Percentiles rank a stretch among this genome's conserved stretches.
Evolutionary conservation across 768 basidiomycete genomes (phyloP).

Genomic region (Hebeloma cylindrosporum): DNA sequence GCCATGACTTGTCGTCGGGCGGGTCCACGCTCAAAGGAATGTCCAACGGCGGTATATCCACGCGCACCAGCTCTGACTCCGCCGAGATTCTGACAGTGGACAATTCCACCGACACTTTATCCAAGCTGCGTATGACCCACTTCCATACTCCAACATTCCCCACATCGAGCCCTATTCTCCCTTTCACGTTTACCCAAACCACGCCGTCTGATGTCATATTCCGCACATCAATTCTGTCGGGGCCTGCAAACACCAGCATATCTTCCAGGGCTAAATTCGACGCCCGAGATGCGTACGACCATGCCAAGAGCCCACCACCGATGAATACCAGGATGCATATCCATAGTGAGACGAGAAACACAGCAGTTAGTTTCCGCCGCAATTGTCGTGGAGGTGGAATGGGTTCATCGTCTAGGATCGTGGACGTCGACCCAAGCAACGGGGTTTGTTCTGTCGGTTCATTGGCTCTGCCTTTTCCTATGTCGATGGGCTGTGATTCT

Average conservation of each 20-base stretch:
- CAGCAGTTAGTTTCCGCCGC: slow-evolving; percentile 37
- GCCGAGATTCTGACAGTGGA: slow-evolving; percentile 51
- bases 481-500: too few species aligned
- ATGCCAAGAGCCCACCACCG: slow-evolving; percentile 52
- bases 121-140: slow-evolving; percentile 60
- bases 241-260: slow-evolving; percentile 58
- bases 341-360: slow-evolving; percentile 60
- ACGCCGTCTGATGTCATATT: slow-evolving; percentile 59
- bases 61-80: slow-evolving; percentile 45
- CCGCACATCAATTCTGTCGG: slow-evolving; percentile 60
- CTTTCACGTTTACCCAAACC: slow-evolving; percentile 59
- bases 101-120: slow-evolving; percentile 55
- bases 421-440: slow-evolving; percentile 42
- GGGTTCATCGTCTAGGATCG: slow-evolving; percentile 29
- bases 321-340: slow-evolving; percentile 47
- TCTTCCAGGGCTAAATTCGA: slow-evolving; percentile 56
- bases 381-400: slow-evolving; percentile 30
- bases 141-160: slow-evolving; percentile 69
- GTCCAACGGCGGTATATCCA: slow-evolving; percentile 50
- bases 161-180: slow-evolving; percentile 65
- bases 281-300: slow-evolving; percentile 62
- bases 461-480: slow-evolving; percentile 56
- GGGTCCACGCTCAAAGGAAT: slow-evolving; percentile 57
- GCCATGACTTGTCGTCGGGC: slow-evolving; percentile 54
- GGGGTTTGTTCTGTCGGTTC: slow-evolving; percentile 55